Percentiles rank a stretch among this genome's conserved stretches.
These are phyloP conservation scores for Agastache rugosa DNA, from an alignment of 257 asterid genomes.

Conservation along the genomic window DNA sequence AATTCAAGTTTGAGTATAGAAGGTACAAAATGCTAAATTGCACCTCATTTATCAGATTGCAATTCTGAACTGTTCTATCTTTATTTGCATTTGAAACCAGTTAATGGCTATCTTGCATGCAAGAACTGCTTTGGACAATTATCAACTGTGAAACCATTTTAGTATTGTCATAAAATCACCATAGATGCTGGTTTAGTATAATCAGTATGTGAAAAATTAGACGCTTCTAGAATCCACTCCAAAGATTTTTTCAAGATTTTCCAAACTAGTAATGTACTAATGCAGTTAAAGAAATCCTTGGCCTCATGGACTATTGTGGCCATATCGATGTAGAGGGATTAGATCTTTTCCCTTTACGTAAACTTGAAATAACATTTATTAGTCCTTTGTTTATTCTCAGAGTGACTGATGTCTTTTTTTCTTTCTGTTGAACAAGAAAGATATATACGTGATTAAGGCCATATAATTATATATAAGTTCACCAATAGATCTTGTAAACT, in stretches of 20 bases:
- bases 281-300: no score
- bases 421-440: not conserved
- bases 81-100: not conserved
- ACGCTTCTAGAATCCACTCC: constrained; percentile 19
- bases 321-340: not conserved
- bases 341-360: not conserved
- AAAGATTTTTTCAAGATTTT: constrained; percentile 17
- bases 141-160: not conserved
- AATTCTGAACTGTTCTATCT: not conserved
- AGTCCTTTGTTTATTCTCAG: not conserved
- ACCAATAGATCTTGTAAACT: not conserved
- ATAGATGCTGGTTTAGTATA: constrained; percentile 4
- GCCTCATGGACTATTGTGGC: not conserved
- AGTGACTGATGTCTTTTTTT: not conserved
- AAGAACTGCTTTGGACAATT: not conserved
- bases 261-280: constrained; percentile 15
- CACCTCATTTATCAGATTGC: not conserved
- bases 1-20: constrained; percentile 5
- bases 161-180: constrained; percentile 7
- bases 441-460: not conserved
- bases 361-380: not conserved
- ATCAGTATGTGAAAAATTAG: constrained; percentile 9
- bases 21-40: constrained; percentile 11
- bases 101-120: constrained; percentile 7
- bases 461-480: not conserved